Percentiles rank a stretch among this genome's conserved stretches.
Evolutionary conservation across 805 yeast genomes (phyloP).

Genomic region (Saccharomycopsis amapae): DNA sequence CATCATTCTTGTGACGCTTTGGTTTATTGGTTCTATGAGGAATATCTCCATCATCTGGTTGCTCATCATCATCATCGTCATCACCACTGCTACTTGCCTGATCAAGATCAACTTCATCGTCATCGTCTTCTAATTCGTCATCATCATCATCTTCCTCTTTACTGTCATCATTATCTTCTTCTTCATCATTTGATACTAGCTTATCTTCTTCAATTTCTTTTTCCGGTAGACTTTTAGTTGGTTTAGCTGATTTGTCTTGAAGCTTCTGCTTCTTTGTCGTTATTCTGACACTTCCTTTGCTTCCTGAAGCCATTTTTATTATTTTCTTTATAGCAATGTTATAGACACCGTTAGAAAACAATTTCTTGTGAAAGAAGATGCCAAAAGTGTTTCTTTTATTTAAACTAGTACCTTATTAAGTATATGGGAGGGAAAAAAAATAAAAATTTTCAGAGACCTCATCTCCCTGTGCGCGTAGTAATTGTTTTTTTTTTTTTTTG

Average conservation of each 20-base stretch:
- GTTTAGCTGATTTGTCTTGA: not conserved
- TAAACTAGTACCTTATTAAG: too few species aligned
- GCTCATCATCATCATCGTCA: conserved; percentile 22
- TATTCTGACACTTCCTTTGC: conserved; percentile 7
- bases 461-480: too few species aligned
- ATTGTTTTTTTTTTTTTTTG: too few species aligned
- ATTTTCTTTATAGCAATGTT: not conserved
- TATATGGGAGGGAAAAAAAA: too few species aligned
- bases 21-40: conserved; percentile 44
- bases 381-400: too few species aligned
- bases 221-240: not conserved
- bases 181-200: conserved; percentile 1
- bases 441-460: too few species aligned
- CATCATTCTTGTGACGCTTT: conserved; percentile 50
- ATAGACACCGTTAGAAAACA: too few species aligned
- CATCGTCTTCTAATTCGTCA: conserved; percentile 21
- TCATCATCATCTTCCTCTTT: conserved; percentile 6
- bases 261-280: conserved; percentile 9
- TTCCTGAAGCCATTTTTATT: conserved; percentile 1
- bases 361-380: too few species aligned
- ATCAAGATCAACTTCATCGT: conserved; percentile 23
- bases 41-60: conserved; percentile 32
- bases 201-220: not conserved
- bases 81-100: conserved; percentile 20
- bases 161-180: not conserved